Percentiles rank a stretch among this genome's conserved stretches.
phyloP scores from a whole-genome alignment of 108 stramenopile species.

The Cyclostephanos invisitatus region DNA sequence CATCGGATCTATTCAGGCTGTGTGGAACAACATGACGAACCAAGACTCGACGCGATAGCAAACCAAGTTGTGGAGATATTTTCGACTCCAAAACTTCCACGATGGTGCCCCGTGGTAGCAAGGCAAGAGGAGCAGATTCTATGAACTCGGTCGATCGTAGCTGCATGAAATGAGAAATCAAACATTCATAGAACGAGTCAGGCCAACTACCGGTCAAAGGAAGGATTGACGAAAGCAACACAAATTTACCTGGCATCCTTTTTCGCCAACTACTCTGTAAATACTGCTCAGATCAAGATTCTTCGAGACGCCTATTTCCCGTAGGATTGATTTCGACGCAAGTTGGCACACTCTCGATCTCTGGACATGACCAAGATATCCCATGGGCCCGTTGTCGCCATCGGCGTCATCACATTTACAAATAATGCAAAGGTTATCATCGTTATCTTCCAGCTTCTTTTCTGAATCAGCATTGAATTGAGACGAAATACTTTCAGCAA shows the following conservation, averaged over 20 bases:
- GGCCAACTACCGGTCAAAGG: constrained; percentile 1
- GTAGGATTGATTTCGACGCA: constrained; percentile 46
- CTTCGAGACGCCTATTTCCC: constrained; percentile 16
- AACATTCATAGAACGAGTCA: not conserved
- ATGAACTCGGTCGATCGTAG: constrained; percentile 83
- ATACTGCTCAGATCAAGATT: constrained; percentile 41
- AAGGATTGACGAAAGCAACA: not conserved
- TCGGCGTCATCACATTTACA: constrained; percentile 87
- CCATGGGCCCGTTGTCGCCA: constrained; percentile 87
- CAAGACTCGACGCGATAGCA: constrained; percentile 79
- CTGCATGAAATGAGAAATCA: constrained; percentile 21
- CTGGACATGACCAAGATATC: constrained; percentile 88
- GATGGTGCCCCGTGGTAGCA: constrained; percentile 78
- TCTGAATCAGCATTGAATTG: constrained; percentile 48
- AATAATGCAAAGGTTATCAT: constrained; percentile 85
- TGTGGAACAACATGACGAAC: constrained; percentile 60
- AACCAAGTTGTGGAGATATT: constrained; percentile 70
- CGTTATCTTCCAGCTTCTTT: constrained; percentile 55
- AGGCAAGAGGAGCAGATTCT: constrained; percentile 78
- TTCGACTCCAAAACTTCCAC: constrained; percentile 69
- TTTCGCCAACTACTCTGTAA: constrained; percentile 84
- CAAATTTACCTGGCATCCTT: constrained; percentile 78
- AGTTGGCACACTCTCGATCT: constrained; percentile 75
- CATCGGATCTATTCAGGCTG: constrained; percentile 19
- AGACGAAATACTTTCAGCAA: constrained; percentile 74